phyloP scores from a whole-genome alignment of 306 rosid genomes.

The Cyamopsis tetragonoloba region DNA sequence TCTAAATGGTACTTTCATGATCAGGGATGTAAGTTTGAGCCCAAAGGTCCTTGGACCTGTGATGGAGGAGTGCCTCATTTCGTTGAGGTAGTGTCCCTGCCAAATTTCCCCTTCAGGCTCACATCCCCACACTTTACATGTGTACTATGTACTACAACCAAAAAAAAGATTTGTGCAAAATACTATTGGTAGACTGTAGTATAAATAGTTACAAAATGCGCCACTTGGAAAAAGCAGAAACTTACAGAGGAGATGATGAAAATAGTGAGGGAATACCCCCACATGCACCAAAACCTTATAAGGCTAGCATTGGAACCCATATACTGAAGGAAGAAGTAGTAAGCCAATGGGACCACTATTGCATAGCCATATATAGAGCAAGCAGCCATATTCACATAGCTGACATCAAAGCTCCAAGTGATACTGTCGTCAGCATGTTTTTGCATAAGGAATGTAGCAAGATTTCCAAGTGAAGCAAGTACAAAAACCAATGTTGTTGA shows the following conservation, averaged over 20 bases:
- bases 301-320: slow-evolving; percentile 78
- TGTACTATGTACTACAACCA: background rate
- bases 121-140: background rate
- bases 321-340: slow-evolving; percentile 78
- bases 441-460: slow-evolving; percentile 86
- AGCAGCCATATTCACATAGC: slow-evolving; percentile 78
- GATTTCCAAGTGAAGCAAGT: slow-evolving; percentile 88
- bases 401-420: slow-evolving; percentile 83
- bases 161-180: slow-evolving; percentile 14
- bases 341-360: slow-evolving; percentile 76
- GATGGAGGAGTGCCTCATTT: slow-evolving; percentile 16
- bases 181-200: background rate
- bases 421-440: slow-evolving; percentile 43
- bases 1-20: background rate
- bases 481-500: slow-evolving; percentile 86
- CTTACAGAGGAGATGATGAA: slow-evolving; percentile 83
- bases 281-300: slow-evolving; percentile 87
- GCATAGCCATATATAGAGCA: slow-evolving; percentile 78
- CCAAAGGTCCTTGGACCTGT: background rate
- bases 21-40: background rate
- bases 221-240: slow-evolving; percentile 22
- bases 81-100: background rate
- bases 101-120: background rate
- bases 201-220: background rate
- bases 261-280: slow-evolving; percentile 97